Conservation (phyloP, 2,329 filamentous ascomycete genomes). For the Peltaster fructicola region DNA sequence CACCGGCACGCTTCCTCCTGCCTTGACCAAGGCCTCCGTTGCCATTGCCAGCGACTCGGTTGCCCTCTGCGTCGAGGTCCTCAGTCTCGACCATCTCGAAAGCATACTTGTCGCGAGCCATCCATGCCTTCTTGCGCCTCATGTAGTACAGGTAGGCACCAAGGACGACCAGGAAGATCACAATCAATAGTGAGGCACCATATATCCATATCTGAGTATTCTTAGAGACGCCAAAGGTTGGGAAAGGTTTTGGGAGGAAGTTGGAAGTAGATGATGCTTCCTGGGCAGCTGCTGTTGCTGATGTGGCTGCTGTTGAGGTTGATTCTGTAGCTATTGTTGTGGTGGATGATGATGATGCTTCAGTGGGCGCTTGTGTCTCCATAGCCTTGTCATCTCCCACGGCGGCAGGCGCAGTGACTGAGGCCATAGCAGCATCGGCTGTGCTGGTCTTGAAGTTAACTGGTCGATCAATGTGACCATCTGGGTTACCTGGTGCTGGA, state of each 20-base stretch:
- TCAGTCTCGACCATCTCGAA: constrained; percentile 84
- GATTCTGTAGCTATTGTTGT: constrained; percentile 10
- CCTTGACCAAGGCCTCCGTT: constrained; percentile 21
- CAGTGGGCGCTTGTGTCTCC: no score
- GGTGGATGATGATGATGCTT: no score
- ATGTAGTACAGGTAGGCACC: constrained; percentile 60
- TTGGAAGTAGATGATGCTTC: constrained; percentile 27
- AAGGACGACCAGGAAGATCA: constrained; percentile 64
- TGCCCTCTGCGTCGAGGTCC: constrained; percentile 37
- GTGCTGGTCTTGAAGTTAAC: constrained; percentile 39
- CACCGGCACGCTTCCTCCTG: constrained; percentile 51
- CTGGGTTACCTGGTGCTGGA: constrained; percentile 27
- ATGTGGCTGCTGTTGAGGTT: constrained; percentile 1
- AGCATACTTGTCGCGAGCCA: constrained; percentile 60
- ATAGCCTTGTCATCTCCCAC: constrained; percentile 8
- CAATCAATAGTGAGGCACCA: constrained; percentile 67
- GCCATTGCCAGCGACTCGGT: constrained; percentile 29
- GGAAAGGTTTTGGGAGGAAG: constrained; percentile 70
- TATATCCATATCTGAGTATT: constrained; percentile 89
- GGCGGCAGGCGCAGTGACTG: constrained; percentile 6
- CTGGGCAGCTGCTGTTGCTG: constrained; percentile 12
- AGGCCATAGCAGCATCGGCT: constrained; percentile 11
- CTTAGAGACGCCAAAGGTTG: constrained; percentile 75
- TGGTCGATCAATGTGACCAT: constrained; percentile 33
- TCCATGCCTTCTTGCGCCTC: constrained; percentile 41